Conservation (phyloP, 768 basidiomycete genomes). For the Pulveroboletus ravenelii region DNA sequence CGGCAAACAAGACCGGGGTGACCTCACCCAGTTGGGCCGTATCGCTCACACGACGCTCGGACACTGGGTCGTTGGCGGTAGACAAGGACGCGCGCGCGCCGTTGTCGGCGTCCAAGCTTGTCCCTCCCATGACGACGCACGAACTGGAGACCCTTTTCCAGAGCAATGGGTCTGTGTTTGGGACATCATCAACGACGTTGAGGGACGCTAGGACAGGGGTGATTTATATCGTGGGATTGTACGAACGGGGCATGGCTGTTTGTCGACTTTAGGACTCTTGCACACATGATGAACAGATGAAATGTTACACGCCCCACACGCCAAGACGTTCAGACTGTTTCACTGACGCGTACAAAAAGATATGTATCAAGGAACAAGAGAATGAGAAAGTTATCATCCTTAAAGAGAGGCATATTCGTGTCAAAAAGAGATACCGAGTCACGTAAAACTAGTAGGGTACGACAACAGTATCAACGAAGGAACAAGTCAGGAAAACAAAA, state of each 20-base stretch:
- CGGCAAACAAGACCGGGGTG: constrained; percentile 38
- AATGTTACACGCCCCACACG: too few relatives aligned
- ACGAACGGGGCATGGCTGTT: constrained; percentile 50
- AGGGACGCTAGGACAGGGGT: constrained; percentile 44
- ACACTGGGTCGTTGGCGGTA: not conserved
- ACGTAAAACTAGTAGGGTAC: not conserved
- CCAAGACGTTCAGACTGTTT: too few relatives aligned
- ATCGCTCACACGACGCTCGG: constrained; percentile 32
- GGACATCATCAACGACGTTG: constrained; percentile 49
- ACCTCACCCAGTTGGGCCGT: constrained; percentile 57
- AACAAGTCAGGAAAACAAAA: not conserved
- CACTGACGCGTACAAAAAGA: not conserved
- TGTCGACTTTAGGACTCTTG: constrained; percentile 34
- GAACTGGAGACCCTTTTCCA: constrained; percentile 65
- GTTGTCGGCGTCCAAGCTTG: constrained; percentile 41
- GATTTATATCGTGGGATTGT: constrained; percentile 56
- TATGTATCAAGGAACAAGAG: not conserved
- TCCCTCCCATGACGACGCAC: constrained; percentile 33
- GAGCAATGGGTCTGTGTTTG: constrained; percentile 62
- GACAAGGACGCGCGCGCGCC: constrained; percentile 26
- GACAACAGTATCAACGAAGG: not conserved
- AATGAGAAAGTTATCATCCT: not conserved
- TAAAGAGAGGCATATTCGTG: constrained; percentile 2
- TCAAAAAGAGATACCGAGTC: constrained; percentile 1
- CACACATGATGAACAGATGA: too few relatives aligned